A percentile compares a stretch with the other conserved stretches of the same genome.
phyloP scores from a whole-genome alignment of 108 stramenopile species.

The Conticribra weissflogii region DNA sequence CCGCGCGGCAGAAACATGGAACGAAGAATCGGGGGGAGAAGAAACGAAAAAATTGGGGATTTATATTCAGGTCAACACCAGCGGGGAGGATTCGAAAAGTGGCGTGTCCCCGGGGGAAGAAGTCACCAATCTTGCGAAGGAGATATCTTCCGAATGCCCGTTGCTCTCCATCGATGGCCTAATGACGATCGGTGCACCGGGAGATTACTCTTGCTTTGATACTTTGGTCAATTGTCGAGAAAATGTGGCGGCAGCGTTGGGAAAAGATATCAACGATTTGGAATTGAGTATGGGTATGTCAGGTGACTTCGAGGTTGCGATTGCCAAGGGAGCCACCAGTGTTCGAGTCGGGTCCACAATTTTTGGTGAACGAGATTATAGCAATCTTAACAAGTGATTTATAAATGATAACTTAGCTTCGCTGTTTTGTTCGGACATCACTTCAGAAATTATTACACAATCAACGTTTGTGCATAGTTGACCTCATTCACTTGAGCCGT shows the following conservation, averaged over 20 bases:
- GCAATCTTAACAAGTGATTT: conserved; percentile 41
- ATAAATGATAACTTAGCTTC: background rate
- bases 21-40: conserved; percentile 18
- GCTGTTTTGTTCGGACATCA: background rate
- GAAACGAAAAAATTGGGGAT: conserved; percentile 64
- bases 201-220: conserved; percentile 87
- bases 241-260: conserved; percentile 53
- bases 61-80: conserved; percentile 96
- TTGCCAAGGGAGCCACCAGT: conserved; percentile 89
- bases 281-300: conserved; percentile 99
- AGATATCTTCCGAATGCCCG: conserved; percentile 75
- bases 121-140: conserved; percentile 50
- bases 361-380: conserved; percentile 95
- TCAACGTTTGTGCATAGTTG: too few relatives aligned
- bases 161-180: conserved; percentile 85
- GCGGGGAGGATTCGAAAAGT: conserved; percentile 94
- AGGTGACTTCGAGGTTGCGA: conserved; percentile 95
- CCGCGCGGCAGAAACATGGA: conserved; percentile 60
- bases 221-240: conserved; percentile 61
- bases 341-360: conserved; percentile 97
- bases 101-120: conserved; percentile 81
- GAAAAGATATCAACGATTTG: conserved; percentile 48
- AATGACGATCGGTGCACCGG: conserved; percentile 98
- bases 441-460: too few relatives aligned
- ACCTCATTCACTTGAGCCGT: too few relatives aligned